Evolutionary conservation across 1,139 yeast genomes (phyloP).

Genomic region (Suhomyces chickasaworum): DNA sequence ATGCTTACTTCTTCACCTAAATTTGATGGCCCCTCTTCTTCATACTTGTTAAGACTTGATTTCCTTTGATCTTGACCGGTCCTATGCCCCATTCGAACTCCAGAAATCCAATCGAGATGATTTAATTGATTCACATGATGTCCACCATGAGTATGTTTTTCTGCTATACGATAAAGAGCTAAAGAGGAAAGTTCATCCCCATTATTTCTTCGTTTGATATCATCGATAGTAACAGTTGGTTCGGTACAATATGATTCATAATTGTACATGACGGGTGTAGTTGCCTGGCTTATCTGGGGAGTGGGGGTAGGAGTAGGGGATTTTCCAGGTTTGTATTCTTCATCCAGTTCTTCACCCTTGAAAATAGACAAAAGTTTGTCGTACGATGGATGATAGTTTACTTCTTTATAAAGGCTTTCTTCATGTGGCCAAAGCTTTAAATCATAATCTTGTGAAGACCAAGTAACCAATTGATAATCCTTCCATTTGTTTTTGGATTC

Average conservation of each 20-base stretch:
- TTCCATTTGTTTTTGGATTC: constrained; percentile 60
- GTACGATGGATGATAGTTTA: constrained; percentile 53
- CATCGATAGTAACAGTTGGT: constrained; percentile 42
- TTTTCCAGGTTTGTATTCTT: constrained; percentile 14
- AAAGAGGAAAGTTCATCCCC: constrained; percentile 43
- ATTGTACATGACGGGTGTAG: constrained; percentile 17
- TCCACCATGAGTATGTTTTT: constrained; percentile 29
- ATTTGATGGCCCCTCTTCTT: constrained; percentile 60
- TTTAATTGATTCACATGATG: constrained; percentile 45
- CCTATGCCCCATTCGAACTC: constrained; percentile 74
- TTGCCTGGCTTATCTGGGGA: constrained; percentile 3
- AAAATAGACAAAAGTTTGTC: constrained; percentile 29
- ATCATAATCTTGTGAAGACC: constrained; percentile 85
- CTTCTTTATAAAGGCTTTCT: constrained; percentile 58
- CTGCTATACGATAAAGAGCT: constrained; percentile 37
- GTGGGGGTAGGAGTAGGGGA: constrained; percentile 1
- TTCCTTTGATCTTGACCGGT: constrained; percentile 36
- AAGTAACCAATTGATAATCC: constrained; percentile 86
- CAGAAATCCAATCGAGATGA: constrained; percentile 91
- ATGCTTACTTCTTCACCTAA: constrained; percentile 89
- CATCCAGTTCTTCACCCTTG: constrained; percentile 24
- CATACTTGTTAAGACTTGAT: constrained; percentile 21
- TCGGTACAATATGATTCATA: constrained; percentile 44
- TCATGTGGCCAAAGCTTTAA: constrained; percentile 79
- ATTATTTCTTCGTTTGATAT: constrained; percentile 31